phyloP scores from a whole-genome alignment of 768 basidiomycete species.

The Collybia mongolica region DNA sequence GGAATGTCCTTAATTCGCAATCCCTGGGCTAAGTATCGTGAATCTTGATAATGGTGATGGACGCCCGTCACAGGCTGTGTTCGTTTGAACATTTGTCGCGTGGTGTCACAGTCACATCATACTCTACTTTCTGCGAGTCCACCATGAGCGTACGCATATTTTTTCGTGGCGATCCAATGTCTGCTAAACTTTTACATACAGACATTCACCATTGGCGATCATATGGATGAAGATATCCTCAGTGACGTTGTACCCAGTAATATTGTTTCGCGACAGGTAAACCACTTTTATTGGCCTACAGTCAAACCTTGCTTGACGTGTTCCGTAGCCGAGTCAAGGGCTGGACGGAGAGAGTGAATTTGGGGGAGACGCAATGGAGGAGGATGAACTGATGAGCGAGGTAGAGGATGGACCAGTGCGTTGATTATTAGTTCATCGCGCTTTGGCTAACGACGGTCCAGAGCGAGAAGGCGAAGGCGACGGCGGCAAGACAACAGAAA shows the following conservation, averaged over 20 bases:
- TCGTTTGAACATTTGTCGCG: no score
- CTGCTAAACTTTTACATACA: conserved; percentile 10
- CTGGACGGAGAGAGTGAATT: conserved; percentile 77
- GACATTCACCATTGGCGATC: conserved; percentile 37
- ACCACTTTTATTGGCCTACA: conserved; percentile 9
- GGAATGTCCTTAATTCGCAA: no score
- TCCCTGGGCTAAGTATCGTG: no score
- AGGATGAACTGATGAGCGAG: conserved; percentile 64
- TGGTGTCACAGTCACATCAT: neutral
- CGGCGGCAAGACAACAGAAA: conserved; percentile 29
- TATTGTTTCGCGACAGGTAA: conserved; percentile 85
- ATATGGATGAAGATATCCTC: conserved; percentile 75
- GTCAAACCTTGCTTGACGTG: neutral
- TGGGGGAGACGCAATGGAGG: conserved; percentile 55
- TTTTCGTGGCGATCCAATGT: neutral
- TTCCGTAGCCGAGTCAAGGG: conserved; percentile 56
- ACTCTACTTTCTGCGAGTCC: conserved; percentile 3
- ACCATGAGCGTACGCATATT: conserved; percentile 20
- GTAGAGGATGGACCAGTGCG: conserved; percentile 35
- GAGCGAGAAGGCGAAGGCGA: conserved; percentile 2
- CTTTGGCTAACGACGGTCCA: conserved; percentile 1
- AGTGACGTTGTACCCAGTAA: conserved; percentile 91
- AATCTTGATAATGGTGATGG: no score
- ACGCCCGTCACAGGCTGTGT: no score
- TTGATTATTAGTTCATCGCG: conserved; percentile 15